A percentile compares a stretch with the other conserved stretches of the same genome.
phyloP scores from a whole-genome alignment of 169 alveolate genomes.

The Plasmodium coatneyi region DNA sequence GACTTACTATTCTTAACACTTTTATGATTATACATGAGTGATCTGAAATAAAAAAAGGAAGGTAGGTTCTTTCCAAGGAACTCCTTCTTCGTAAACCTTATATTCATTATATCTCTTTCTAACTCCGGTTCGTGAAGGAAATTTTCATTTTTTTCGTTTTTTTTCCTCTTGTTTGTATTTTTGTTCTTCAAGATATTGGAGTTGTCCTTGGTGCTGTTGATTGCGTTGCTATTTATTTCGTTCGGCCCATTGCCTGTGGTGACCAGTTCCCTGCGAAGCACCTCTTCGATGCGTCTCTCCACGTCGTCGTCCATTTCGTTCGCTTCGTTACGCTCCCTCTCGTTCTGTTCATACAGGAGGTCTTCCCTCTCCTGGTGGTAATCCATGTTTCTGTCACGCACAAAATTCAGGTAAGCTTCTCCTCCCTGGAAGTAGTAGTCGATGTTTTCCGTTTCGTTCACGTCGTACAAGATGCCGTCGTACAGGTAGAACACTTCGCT shows the following conservation, averaged over 20 bases:
- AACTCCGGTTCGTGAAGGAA: slow-evolving; percentile 43
- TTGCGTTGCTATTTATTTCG: background rate
- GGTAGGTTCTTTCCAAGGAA: slow-evolving; percentile 12
- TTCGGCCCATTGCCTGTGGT: background rate
- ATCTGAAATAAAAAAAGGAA: slow-evolving; percentile 27
- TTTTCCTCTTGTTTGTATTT: slow-evolving; percentile 40
- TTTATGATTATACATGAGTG: slow-evolving; percentile 16
- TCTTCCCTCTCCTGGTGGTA: slow-evolving; percentile 15
- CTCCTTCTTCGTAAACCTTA: slow-evolving; percentile 28
- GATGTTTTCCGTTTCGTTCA: slow-evolving; percentile 31
- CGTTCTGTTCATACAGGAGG: background rate
- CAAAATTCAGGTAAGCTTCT: slow-evolving; percentile 28
- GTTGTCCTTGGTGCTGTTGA: background rate
- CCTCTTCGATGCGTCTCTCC: background rate
- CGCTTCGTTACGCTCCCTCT: background rate
- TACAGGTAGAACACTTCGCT: slow-evolving; percentile 44
- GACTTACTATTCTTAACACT: background rate
- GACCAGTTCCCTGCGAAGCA: background rate
- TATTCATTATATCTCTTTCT: slow-evolving; percentile 71
- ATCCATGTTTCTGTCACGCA: slow-evolving; percentile 6
- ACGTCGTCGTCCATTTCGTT: background rate
- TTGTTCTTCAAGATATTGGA: slow-evolving; percentile 22
- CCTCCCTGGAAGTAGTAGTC: slow-evolving; percentile 19
- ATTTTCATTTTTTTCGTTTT: slow-evolving; percentile 65
- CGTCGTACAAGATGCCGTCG: slow-evolving; percentile 52